Base-by-base conservation (phyloP, 2,329 filamentous ascomycete genomes). In the Pseudogymnoascus pannorum region DNA sequence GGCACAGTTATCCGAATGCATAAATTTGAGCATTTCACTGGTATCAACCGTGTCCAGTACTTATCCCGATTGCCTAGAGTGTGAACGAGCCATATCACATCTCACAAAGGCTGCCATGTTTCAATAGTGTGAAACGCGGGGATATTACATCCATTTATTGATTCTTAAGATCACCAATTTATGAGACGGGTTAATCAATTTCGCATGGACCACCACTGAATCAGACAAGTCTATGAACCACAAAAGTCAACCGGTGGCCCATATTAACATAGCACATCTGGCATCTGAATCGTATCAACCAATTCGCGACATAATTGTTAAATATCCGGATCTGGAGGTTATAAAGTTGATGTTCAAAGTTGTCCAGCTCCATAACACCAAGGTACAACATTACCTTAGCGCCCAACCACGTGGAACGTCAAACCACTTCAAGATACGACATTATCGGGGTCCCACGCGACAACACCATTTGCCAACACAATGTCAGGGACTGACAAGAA, bases 401-500 rank as follows among this genome's bases (percentile, higher is more conserved):
- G 48, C 26, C n/a, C 29, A 54, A 31, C 48, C 48, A 54, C 48
- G 48, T 54, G 48, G 48, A 54, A 18, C 48, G 16, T 54, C 48
- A 54, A 54, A 18, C 48, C 48, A 31, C 29, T 33, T 31, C 48
- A 33, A 54, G 16, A 54, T 54, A 54, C 48, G 48, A 54, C 48
- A 54, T 54, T 54, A 54, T 54, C 14, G 48, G 48, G 48, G 26
- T 54, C 26, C 48, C 48, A 54, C 48, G 48, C 48, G 48, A 54
- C 48, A 54, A 54, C 48, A 54, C 26, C 26, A 20, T 54, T 33
- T 31, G 9, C 48, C 48, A 54, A 54, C 48, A 54, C 48, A 31
- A 58, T 58, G 57, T 58, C 57, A 58, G 36, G 33, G 20, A 58
- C 57, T 38, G 57, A 58, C 31, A 58, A 58, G 31, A 58, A 58